phyloP scores from a whole-genome alignment of 176 grass and related monocot genomes.

The Carex pumila region DNA sequence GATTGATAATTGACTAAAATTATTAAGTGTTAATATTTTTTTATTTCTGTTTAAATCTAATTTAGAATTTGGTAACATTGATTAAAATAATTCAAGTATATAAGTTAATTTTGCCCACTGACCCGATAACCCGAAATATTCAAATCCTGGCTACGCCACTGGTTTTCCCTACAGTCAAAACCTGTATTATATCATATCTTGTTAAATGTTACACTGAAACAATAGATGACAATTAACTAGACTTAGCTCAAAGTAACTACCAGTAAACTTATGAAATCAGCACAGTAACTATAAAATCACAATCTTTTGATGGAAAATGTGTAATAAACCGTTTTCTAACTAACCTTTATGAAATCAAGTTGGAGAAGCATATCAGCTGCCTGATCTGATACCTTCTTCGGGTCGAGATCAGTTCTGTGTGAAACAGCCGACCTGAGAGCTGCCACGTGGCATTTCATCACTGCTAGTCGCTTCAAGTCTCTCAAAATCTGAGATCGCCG shows the following conservation, averaged over 20 bases:
- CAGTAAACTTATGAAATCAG: neutral
- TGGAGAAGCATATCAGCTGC: conserved; percentile 50
- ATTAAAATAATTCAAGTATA: too few species aligned
- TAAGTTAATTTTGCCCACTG: too few species aligned
- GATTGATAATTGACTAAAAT: too few species aligned
- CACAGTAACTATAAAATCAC: neutral
- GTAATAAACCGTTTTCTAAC: neutral
- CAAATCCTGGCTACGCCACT: too few species aligned
- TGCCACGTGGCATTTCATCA: conserved; percentile 60
- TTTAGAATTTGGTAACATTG: too few species aligned
- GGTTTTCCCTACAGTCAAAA: neutral
- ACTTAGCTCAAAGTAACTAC: neutral
- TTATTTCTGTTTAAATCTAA: too few species aligned
- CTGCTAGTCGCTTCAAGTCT: conserved; percentile 72
- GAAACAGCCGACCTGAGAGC: conserved; percentile 49
- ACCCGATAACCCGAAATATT: too few species aligned
- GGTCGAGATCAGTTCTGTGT: conserved; percentile 25
- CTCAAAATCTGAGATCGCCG: conserved; percentile 73
- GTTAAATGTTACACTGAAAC: neutral
- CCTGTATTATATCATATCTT: neutral
- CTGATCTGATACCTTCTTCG: conserved; percentile 38
- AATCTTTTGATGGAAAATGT: neutral
- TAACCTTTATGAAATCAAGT: conserved; percentile 68
- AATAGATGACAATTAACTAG: neutral
- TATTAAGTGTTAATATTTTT: too few species aligned